Percentiles rank a stretch among this genome's conserved stretches.
phyloP scores from a whole-genome alignment of 2,329 filamentous ascomycete genomes.

The Aspergillus bombycis region DNA sequence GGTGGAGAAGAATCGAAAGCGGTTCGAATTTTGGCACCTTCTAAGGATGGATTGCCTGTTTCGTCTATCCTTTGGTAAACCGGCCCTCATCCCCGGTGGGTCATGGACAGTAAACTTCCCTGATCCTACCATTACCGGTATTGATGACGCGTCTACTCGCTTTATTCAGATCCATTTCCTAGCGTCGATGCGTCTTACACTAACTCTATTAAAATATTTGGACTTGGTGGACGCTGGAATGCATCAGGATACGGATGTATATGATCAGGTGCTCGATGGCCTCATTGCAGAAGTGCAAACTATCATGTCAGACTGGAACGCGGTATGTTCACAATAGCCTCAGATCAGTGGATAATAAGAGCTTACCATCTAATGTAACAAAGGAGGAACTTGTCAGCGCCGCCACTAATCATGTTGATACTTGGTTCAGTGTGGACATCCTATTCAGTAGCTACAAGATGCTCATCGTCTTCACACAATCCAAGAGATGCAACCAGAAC shows the following conservation, averaged over 20 bases:
- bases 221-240: constrained; percentile 8
- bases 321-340: constrained; percentile 5
- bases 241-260: not conserved
- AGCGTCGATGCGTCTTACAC: constrained; percentile 20
- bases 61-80: constrained; percentile 22
- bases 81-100: constrained; percentile 16
- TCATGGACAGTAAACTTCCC: constrained; percentile 26
- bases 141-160: constrained; percentile 18
- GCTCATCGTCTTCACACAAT: constrained; percentile 24
- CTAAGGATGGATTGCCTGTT: constrained; percentile 23
- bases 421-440: constrained; percentile 23
- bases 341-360: not conserved
- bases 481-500: constrained; percentile 16
- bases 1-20: constrained; percentile 20
- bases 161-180: constrained; percentile 24
- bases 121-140: constrained; percentile 20
- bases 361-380: not conserved
- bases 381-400: constrained; percentile 18
- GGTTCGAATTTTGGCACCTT: constrained; percentile 27
- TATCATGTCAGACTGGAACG: constrained; percentile 20
- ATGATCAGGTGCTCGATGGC: constrained; percentile 14
- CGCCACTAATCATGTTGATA: constrained; percentile 19
- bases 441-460: constrained; percentile 24
- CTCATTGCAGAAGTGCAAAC: constrained; percentile 18
- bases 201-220: constrained; percentile 18